These are phyloP conservation scores for Heliamphora exappendiculata DNA, from an alignment of 148 eudicot genomes.

Conservation along the genomic window DNA sequence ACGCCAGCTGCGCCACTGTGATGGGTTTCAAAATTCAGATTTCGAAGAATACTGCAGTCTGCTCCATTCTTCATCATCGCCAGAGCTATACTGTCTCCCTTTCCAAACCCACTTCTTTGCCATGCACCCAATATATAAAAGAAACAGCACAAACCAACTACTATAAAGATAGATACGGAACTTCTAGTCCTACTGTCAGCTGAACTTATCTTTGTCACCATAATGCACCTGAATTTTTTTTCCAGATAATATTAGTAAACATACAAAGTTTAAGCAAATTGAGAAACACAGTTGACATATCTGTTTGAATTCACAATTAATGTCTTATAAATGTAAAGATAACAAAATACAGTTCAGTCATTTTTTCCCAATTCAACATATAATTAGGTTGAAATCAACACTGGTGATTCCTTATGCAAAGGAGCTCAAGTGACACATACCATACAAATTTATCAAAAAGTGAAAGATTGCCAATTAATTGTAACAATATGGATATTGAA, in stretches of 20 bases:
- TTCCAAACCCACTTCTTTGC: constrained; percentile 79
- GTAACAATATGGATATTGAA: not conserved
- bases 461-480: not conserved
- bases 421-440: not conserved
- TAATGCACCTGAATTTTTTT: constrained; percentile 28
- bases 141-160: constrained; percentile 60
- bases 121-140: constrained; percentile 70
- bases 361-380: not conserved
- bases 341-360: not conserved
- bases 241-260: not conserved
- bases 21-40: constrained; percentile 60
- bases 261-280: not conserved
- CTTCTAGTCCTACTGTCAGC: constrained; percentile 51
- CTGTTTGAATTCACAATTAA: not conserved
- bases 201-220: constrained; percentile 40
- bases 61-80: constrained; percentile 44
- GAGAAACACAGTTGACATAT: not conserved
- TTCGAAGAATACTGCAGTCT: constrained; percentile 42
- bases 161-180: constrained; percentile 50
- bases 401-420: not conserved
- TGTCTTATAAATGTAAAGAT: not conserved
- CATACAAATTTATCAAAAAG: not conserved
- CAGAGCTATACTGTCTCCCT: constrained; percentile 64
- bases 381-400: not conserved
- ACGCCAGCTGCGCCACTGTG: constrained; percentile 45